Base-by-base conservation (phyloP, 352 stramenopile species). In the Globisporangium echinulatum region DNA sequence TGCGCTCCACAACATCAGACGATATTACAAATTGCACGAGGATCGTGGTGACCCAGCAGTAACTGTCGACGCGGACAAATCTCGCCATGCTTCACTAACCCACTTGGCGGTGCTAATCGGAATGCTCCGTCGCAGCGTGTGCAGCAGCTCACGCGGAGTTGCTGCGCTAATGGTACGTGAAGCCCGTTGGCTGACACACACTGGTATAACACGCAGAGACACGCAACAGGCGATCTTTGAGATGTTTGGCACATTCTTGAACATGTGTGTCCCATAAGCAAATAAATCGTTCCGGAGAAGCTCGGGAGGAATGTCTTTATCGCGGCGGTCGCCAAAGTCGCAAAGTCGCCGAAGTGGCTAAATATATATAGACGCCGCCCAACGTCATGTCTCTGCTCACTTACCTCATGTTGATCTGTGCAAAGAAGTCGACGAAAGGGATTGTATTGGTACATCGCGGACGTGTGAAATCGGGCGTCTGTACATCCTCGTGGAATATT, bases 351-450 rank as follows among this genome's bases (percentile, higher is more conserved):
- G 17, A 76, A 73, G 15, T 36, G 51, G 15, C 70, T 54, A 10
- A 62, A 68, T 0, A 78, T 40, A 2, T 71, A 77, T 9, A 75
- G 14, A 2, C 51, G 17, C 3, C 52, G 15, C 0, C 58, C 64
- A 46, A 77, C 70, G 3, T 67, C 64, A 39, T 74, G 56, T 1
- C 47, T 58, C 1, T 39, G 38, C 7, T 25, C 25, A 6, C 15
- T 9, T 54, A 10, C 19, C 17, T 19, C 17, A 19, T 19, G 17
- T 19, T 0, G 17, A 19, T 19, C 17, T 19, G 17, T 19, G 17
- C 17, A 19, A 19, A 19, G 17, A 19, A 19, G 17, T 19, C 17
- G 17, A 19, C 17, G 17, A 19, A 19, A 0, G 17, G 17, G 17
- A 19, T 19, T 19, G 17, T 19, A 33, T 54, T 13, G 49, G 19